Evolutionary conservation across 2,329 filamentous ascomycete species (phyloP).

Genomic region (Onygena corvina): DNA sequence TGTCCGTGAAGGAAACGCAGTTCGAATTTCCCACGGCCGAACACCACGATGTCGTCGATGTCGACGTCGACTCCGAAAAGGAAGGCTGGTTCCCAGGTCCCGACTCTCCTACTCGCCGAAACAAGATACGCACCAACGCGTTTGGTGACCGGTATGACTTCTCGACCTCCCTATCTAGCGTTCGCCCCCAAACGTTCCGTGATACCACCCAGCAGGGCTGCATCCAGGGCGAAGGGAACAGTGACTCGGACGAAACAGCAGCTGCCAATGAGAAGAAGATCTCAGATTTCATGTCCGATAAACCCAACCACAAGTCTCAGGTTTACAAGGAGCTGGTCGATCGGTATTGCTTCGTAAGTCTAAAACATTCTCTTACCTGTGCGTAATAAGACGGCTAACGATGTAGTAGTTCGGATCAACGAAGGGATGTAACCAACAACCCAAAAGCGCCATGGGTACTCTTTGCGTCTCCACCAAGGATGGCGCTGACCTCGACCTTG

Average conservation of each 20-base stretch:
- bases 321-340: conserved; percentile 95
- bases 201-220: background rate
- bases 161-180: conserved; percentile 71
- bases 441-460: no score
- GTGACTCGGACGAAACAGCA: background rate
- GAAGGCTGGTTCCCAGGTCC: conserved; percentile 23
- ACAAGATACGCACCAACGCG: conserved; percentile 49
- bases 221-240: background rate
- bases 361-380: background rate
- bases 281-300: conserved; percentile 32
- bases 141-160: conserved; percentile 96
- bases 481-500: background rate
- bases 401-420: conserved; percentile 12
- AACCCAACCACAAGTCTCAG: conserved; percentile 65
- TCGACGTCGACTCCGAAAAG: background rate
- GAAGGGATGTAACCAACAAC: conserved; percentile 17
- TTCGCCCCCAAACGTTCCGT: conserved; percentile 24
- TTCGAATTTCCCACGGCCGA: background rate
- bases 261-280: background rate
- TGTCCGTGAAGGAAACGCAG: background rate
- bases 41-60: background rate
- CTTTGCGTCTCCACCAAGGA: background rate
- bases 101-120: conserved; percentile 40
- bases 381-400: background rate
- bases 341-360: conserved; percentile 99